Evolutionary conservation across 495 filamentous ascomycete genomes (phyloP), one percentile per base, ranked within the genome.

Genomic region (Penicillium cinerascens): DNA sequence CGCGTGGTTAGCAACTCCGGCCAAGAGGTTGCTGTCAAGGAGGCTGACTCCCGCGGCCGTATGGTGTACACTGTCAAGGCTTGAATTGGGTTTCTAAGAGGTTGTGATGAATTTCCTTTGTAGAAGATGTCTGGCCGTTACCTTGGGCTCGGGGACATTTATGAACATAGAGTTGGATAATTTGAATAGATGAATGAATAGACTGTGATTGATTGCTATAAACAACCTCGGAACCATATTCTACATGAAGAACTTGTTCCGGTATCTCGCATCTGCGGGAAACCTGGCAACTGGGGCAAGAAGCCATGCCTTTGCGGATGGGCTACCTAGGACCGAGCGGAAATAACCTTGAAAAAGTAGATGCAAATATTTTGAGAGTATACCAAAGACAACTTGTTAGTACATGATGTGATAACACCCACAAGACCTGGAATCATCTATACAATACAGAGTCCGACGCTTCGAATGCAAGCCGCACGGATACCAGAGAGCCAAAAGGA

Each of bases 31-130:
- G 62, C 63, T 11, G 62, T 55, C 23, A 69, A 69, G 54, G 68
- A 64, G 0, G 54, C 49, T 41, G 73, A 73, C 40, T 27, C 51
- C 11, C 65, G 65, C 6, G 71, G 71, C 5, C 60, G 73, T 6
- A 53, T 52, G 17, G 68, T 73, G 35, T 76, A 70, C 49, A 71
- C 66, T 36, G 33, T 74, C n/a, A 69, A 62, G 52, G 62, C 52
- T 20, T 65, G 27, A 22, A 4, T 15, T 36, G 39, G 38, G 4
- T 3, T 13, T 4, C 35, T 3, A n/a, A n/a, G n/a, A n/a, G n/a
- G n/a, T n/a, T n/a, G n/a, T n/a, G n/a, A 42, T 35, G 39, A 42
- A 15, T 50, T 41, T 50, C n/a, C 21, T 29, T 40, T 39, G 10
- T 38, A 16, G 39, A 38, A 27, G 17, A 22, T 49, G 21, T n/a